Evolutionary conservation across 108 stramenopile genomes (phyloP).

Genomic region (Cylindrotheca closterium): DNA sequence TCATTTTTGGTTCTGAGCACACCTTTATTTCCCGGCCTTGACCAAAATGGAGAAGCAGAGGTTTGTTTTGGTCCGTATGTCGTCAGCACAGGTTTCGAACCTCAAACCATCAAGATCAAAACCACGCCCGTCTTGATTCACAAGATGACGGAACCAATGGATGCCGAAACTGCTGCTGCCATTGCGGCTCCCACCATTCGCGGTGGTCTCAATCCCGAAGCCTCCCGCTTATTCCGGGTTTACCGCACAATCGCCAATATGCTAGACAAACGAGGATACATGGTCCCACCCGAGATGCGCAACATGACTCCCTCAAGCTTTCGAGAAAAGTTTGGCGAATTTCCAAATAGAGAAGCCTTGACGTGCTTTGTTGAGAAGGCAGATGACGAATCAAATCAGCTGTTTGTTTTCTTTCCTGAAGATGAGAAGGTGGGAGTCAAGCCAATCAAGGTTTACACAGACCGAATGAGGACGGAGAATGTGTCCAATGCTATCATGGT

Average conservation of each 20-base stretch:
- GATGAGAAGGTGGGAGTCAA: slow-evolving; percentile 95
- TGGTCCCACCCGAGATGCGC: slow-evolving; percentile 81
- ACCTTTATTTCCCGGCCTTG: too few relatives aligned
- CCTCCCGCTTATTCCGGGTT: slow-evolving; percentile 90
- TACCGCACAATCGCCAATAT: slow-evolving; percentile 89
- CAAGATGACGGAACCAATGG: slow-evolving; percentile 23
- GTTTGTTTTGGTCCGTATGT: too few relatives aligned
- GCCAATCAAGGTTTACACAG: slow-evolving; percentile 89
- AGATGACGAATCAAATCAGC: slow-evolving; percentile 84
- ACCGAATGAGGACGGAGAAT: slow-evolving; percentile 85
- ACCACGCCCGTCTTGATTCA: too few relatives aligned
- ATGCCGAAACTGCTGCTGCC: slow-evolving; percentile 32
- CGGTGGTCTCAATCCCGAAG: slow-evolving; percentile 61
- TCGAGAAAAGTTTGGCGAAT: slow-evolving; percentile 77
- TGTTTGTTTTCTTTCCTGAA: slow-evolving; percentile 95
- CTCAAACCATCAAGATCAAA: too few relatives aligned
- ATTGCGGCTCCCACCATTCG: slow-evolving; percentile 44
- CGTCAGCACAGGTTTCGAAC: too few relatives aligned
- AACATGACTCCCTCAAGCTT: slow-evolving; percentile 87
- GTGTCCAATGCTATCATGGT: slow-evolving; percentile 91
- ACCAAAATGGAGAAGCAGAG: too few relatives aligned
- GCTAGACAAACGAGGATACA: slow-evolving; percentile 89
- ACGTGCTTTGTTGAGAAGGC: slow-evolving; percentile 89
- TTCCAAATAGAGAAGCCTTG: slow-evolving; percentile 74
- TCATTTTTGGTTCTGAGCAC: too few relatives aligned